phyloP scores from a whole-genome alignment of 2,329 filamentous ascomycete genomes.

The Coniochaeta sp. region DNA sequence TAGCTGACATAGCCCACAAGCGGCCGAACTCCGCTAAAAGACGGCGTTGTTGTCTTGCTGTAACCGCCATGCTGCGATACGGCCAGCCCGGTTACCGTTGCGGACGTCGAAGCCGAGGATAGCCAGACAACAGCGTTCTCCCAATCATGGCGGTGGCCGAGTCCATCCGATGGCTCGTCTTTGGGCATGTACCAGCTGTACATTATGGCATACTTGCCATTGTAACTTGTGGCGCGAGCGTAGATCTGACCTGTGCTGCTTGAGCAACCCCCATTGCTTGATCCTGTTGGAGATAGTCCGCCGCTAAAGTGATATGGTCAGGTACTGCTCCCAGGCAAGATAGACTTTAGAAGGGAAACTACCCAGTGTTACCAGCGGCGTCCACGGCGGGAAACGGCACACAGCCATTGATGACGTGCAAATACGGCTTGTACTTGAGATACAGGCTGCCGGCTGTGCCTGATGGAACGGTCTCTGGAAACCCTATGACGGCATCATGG shows the following conservation, averaged over 20 bases:
- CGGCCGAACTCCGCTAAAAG: constrained; percentile 18
- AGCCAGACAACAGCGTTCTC: constrained; percentile 26
- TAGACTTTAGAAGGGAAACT: neutral
- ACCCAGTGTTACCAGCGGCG: constrained; percentile 29
- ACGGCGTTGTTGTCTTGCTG: constrained; percentile 11
- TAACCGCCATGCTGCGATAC: constrained; percentile 24
- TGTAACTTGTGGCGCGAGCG: constrained; percentile 17
- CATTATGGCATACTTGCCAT: constrained; percentile 22
- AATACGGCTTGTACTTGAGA: constrained; percentile 26
- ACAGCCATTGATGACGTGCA: constrained; percentile 45
- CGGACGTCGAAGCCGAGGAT: constrained; percentile 14
- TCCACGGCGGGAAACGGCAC: constrained; percentile 52
- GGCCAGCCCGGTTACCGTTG: constrained; percentile 21
- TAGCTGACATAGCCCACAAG: constrained; percentile 21
- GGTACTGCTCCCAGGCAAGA: too few species aligned
- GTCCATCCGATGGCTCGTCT: constrained; percentile 25
- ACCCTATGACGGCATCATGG: constrained; percentile 24
- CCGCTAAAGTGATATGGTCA: constrained; percentile 12
- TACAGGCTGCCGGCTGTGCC: constrained; percentile 19
- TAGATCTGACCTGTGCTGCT: constrained; percentile 25
- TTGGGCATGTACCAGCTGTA: constrained; percentile 31
- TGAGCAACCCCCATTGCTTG: constrained; percentile 17
- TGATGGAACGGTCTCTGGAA: constrained; percentile 21
- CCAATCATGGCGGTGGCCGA: constrained; percentile 29
- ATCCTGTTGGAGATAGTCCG: constrained; percentile 19